Percentiles rank a stretch among this genome's conserved stretches.
Evolutionary conservation across 441 rosid species (phyloP).

Genomic region (Corymbia citriodora): DNA sequence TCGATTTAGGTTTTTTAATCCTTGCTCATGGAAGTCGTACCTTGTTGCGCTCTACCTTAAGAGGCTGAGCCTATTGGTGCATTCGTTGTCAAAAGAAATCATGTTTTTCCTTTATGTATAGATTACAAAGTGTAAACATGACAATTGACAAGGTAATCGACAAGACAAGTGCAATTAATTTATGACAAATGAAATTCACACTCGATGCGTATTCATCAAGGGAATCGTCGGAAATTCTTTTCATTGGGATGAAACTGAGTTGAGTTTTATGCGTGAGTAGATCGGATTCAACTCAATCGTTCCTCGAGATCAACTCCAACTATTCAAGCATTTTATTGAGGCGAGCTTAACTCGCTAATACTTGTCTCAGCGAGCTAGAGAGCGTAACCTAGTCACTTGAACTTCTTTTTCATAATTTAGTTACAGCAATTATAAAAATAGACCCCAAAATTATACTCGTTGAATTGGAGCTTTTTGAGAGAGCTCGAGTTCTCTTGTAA

Average conservation of each 20-base stretch:
- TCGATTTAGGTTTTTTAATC: background rate
- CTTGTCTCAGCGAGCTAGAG: background rate
- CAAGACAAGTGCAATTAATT: rapidly evolving
- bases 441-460: background rate
- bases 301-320: background rate
- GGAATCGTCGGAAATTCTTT: background rate
- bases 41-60: background rate
- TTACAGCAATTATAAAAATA: background rate
- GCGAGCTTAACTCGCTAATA: background rate
- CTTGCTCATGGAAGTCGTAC: background rate
- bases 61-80: background rate
- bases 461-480: background rate
- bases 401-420: background rate
- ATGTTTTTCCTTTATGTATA: background rate
- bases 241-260: background rate
- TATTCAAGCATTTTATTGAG: background rate
- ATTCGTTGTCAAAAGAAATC: background rate
- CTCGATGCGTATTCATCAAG: background rate
- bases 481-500: background rate
- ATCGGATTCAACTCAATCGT: background rate
- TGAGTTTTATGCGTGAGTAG: background rate
- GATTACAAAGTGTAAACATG: background rate
- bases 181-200: background rate
- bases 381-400: background rate
- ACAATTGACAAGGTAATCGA: background rate